Base-by-base conservation (phyloP, 2,329 filamentous ascomycete genomes). In the Monosporascus ibericus region DNA sequence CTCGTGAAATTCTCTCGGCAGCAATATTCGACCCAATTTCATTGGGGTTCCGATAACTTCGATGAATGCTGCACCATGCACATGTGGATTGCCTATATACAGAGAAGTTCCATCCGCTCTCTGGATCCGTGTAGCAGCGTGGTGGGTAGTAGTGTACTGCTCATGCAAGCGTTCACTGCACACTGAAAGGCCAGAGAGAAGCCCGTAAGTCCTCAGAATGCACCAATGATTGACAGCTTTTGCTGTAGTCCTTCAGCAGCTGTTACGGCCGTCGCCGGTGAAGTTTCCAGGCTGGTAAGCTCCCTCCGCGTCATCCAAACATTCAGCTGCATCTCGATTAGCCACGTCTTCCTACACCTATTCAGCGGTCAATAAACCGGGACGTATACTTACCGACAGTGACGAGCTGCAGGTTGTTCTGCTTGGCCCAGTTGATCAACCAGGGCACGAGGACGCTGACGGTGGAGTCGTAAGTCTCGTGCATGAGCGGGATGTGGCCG, bases 401-500 rank as follows among this genome's bases (percentile, higher is more conserved):
- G 2, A 78, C 76, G 27, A 79, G 66, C 67, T 71, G 66, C 7
- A 79, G 62, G 50, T 72, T 72, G 52, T 78, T 77, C 49, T 69
- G 67, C 62, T 72, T 70, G 0, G 76, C 76, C 76, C 75, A 79
- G 62, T 74, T 70, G 52, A 80, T 72, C 54, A 80, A 61, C 69
- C 74, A 79, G 11, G 70, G 72, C 3, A 76, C 78, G 25, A 81
- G 65, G 5, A 72, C 72, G 22, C 71, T 68, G 11, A 77, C 77
- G 1, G 78, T 80, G 34, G 68, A 66, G 25, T 71, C 64, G 56
- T 81, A 79, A 2, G 74, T 75, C 72, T 81, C 78, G 61, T 81
- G 78, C 70, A 79, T 80, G 58, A 85, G 78, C 24, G 76, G 72
- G 52, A 86, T 78, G 63, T 81, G 81, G 15, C 75, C 74, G 34